Conservation (phyloP, 805 yeast genomes). For the Pichia pseudocactophila region DNA sequence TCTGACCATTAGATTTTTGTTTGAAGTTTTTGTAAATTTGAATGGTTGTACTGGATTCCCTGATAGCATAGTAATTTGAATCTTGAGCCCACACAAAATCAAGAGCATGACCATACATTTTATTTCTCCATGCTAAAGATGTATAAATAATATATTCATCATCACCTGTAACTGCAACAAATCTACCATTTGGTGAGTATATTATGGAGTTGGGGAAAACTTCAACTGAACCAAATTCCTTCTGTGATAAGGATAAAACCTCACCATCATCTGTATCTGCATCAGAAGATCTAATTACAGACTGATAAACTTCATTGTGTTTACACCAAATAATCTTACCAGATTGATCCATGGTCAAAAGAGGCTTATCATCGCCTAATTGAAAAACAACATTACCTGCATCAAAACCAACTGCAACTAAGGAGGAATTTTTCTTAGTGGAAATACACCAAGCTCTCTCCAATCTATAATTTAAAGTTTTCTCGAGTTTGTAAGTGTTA, state of each 20-base stretch:
- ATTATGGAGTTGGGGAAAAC: conserved; percentile 78
- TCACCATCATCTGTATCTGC: conserved; percentile 71
- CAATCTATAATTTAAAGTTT: conserved; percentile 80
- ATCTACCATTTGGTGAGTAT: conserved; percentile 97
- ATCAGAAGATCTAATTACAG: conserved; percentile 62
- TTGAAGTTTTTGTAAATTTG: conserved; percentile 78
- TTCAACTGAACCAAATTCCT: conserved; percentile 92
- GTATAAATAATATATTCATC: conserved; percentile 96
- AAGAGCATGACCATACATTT: conserved; percentile 79
- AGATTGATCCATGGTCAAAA: conserved; percentile 83
- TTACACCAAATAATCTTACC: conserved; percentile 90
- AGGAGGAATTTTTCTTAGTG: conserved; percentile 61
- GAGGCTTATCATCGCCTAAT: conserved; percentile 90
- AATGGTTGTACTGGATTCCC: conserved; percentile 58
- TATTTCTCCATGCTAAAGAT: conserved; percentile 96
- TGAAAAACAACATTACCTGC: conserved; percentile 86
- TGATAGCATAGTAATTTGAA: conserved; percentile 76
- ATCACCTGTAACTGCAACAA: conserved; percentile 94
- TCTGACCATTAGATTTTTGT: conserved; percentile 53
- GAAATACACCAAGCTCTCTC: conserved; percentile 97
- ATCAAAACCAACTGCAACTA: conserved; percentile 89
- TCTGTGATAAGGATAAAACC: conserved; percentile 61
- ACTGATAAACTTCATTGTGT: conserved; percentile 79
- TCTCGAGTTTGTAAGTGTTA: conserved; percentile 86
- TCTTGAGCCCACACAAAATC: conserved; percentile 96